Conservation (phyloP, 2,329 filamentous ascomycete genomes). For the Pseudocercospora vitis region DNA sequence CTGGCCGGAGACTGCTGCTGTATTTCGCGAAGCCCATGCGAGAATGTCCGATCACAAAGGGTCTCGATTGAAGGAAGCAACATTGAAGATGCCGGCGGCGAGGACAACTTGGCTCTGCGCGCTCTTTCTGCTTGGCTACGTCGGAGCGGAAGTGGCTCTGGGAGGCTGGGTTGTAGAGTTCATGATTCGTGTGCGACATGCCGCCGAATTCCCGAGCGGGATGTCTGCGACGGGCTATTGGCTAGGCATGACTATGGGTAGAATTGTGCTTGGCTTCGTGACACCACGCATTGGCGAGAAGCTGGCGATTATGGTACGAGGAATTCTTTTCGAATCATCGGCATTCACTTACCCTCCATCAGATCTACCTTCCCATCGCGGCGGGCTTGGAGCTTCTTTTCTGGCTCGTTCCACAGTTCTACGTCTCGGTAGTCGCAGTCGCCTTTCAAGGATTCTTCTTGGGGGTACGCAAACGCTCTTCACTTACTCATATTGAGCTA, state of each 20-base stretch:
- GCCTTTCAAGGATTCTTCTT: slow-evolving; percentile 75
- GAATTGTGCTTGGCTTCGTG: slow-evolving; percentile 72
- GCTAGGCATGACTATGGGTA: slow-evolving; percentile 75
- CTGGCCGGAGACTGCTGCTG: slow-evolving; percentile 60
- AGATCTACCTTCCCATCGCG: slow-evolving; percentile 63
- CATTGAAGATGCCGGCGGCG: slow-evolving; percentile 48
- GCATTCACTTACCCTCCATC: neutral
- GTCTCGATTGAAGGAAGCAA: slow-evolving; percentile 53
- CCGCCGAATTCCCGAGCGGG: slow-evolving; percentile 68
- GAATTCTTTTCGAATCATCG: neutral
- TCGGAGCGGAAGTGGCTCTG: slow-evolving; percentile 73
- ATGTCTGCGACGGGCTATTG: slow-evolving; percentile 80
- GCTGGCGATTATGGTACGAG: slow-evolving; percentile 46
- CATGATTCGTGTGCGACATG: slow-evolving; percentile 75
- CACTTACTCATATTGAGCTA: neutral
- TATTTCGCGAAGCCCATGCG: slow-evolving; percentile 56
- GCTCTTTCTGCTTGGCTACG: slow-evolving; percentile 74
- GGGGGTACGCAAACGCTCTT: slow-evolving; percentile 44
- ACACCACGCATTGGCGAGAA: slow-evolving; percentile 74
- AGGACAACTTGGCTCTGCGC: slow-evolving; percentile 72
- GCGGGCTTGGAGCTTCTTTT: slow-evolving; percentile 70
- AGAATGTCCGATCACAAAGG: slow-evolving; percentile 46
- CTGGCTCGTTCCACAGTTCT: slow-evolving; percentile 77
- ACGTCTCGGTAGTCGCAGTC: slow-evolving; percentile 71
- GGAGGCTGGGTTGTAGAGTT: slow-evolving; percentile 84